Base-by-base conservation (phyloP, 2,329 filamentous ascomycete genomes). In the Curvularia sp. region DNA sequence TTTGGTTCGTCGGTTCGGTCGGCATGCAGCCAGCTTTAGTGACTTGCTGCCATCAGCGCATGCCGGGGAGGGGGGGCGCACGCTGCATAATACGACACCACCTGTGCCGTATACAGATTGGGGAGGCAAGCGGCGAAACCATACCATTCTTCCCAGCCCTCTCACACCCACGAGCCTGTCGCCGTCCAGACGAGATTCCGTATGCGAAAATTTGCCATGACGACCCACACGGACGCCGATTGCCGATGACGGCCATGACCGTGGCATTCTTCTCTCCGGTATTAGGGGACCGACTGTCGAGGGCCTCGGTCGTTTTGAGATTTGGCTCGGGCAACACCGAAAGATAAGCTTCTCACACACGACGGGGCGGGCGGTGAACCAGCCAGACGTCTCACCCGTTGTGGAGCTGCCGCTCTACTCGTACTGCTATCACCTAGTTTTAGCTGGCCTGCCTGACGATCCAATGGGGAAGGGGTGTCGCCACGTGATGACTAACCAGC, bases 151-250 rank as follows among this genome's bases (percentile, higher is more conserved):
- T 27, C 23, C 41, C 21, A 43, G 13, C 21, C 21, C 21, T n/a
- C 13, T 36, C 7, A n/a, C 25, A 7, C 25, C 25, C 18, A 39
- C 10, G 21, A 27, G 6, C 23, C 47, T 27, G 21, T 23, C 8
- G 19, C 46, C 47, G 19, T 61, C 42, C 48, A 54, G 34, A 47
- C 28, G 41, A 51, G 39, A 18, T 36, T 27, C 28, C 23, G 47
- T 42, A 46, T 27, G 42, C 28, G 55, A 65, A 65, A 64, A 59
- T 65, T 61, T 63, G 55, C 61, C 19, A 34, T 34, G 55, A 55
- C 55, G 58, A 58, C 55, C 55, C 55, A 54, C 55, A 25, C 41
- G 42, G n/a, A 41, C 23, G 21, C 49, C 49, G 55, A 57, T 53
- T 12, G 43, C 50, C 50, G 50, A 28, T 21, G 21, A 46, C 15